phyloP scores from a whole-genome alignment of 768 basidiomycete species.

The Amanita fuliginea region DNA sequence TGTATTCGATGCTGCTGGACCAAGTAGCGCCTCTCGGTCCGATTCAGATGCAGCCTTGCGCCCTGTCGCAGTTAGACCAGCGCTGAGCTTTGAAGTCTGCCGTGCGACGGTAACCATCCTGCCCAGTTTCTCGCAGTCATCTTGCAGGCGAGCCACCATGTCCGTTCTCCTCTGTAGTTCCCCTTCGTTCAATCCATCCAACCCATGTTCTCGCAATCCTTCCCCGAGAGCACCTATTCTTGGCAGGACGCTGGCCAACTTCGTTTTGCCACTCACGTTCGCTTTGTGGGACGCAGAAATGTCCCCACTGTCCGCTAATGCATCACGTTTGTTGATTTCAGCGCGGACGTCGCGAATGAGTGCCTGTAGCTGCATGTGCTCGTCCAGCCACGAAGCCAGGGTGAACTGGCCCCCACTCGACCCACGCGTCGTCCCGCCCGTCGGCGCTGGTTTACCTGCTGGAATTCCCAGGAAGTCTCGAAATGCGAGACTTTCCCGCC shows the following conservation, averaged over 20 bases:
- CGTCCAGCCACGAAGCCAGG: conserved; percentile 79
- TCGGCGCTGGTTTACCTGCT: conserved; percentile 28
- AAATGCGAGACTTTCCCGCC: conserved; percentile 73
- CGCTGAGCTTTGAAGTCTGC: conserved; percentile 30
- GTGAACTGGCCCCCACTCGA: conserved; percentile 47
- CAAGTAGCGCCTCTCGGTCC: conserved; percentile 59
- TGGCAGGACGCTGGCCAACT: conserved; percentile 65
- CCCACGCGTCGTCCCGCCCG: conserved; percentile 21
- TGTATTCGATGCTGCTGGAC: conserved; percentile 14
- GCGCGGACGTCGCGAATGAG: conserved; percentile 76
- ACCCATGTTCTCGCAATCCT: conserved; percentile 53
- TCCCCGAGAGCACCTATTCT: conserved; percentile 63
- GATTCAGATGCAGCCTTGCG: conserved; percentile 36
- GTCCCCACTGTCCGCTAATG: conserved; percentile 68
- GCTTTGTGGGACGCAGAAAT: conserved; percentile 62
- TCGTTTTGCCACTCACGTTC: conserved; percentile 79
- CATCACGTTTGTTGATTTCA: conserved; percentile 80
- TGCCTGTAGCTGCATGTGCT: conserved; percentile 69
- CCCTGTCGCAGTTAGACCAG: conserved; percentile 18
- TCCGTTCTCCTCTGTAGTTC: conserved; percentile 84
- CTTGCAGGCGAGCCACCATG: conserved; percentile 79
- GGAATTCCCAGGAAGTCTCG: conserved; percentile 84
- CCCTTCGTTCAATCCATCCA: conserved; percentile 78
- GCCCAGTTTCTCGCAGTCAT: conserved; percentile 83
- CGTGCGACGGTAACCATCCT: conserved; percentile 76